phyloP scores from a whole-genome alignment of 2,329 filamentous ascomycete species.

The Fusarium robinianum region DNA sequence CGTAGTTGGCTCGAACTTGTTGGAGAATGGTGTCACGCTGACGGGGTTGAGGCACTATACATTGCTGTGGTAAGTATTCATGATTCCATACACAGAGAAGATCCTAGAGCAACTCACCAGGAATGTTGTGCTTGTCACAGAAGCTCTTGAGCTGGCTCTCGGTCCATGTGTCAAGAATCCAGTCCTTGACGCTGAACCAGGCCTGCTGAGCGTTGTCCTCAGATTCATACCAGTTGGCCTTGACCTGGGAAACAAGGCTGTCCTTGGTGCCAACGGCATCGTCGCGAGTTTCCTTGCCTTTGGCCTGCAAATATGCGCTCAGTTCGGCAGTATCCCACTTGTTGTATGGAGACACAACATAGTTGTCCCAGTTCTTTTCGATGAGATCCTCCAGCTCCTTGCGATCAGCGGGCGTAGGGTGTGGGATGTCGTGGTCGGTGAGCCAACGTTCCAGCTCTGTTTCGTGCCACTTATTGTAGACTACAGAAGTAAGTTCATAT shows the following conservation, averaged over 20 bases:
- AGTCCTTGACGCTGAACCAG: constrained; percentile 76
- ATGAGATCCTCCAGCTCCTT: constrained; percentile 94
- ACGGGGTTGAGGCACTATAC: constrained; percentile 76
- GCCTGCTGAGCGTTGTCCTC: constrained; percentile 76
- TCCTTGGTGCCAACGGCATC: constrained; percentile 71
- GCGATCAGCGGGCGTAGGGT: constrained; percentile 87
- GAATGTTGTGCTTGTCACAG: constrained; percentile 84
- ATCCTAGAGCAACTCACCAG: constrained; percentile 54
- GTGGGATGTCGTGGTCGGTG: constrained; percentile 86
- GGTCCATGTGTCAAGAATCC: constrained; percentile 95
- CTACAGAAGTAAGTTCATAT: constrained; percentile 54
- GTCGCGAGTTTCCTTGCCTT: constrained; percentile 71
- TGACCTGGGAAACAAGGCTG: constrained; percentile 69
- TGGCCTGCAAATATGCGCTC: constrained; percentile 67
- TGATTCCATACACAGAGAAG: too few species aligned
- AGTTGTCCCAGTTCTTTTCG: constrained; percentile 83
- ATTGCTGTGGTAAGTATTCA: not conserved
- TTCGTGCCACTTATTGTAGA: constrained; percentile 99
- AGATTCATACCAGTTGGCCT: constrained; percentile 75
- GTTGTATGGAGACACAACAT: constrained; percentile 75
- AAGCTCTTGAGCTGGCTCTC: constrained; percentile 94
- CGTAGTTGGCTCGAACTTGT: constrained; percentile 80
- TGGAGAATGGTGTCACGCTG: constrained; percentile 81
- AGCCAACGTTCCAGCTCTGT: constrained; percentile 98
- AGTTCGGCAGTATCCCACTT: constrained; percentile 75